These are phyloP conservation scores for Rehmannia glutinosa DNA, from an alignment of 257 asterid genomes.

Conservation along the genomic window DNA sequence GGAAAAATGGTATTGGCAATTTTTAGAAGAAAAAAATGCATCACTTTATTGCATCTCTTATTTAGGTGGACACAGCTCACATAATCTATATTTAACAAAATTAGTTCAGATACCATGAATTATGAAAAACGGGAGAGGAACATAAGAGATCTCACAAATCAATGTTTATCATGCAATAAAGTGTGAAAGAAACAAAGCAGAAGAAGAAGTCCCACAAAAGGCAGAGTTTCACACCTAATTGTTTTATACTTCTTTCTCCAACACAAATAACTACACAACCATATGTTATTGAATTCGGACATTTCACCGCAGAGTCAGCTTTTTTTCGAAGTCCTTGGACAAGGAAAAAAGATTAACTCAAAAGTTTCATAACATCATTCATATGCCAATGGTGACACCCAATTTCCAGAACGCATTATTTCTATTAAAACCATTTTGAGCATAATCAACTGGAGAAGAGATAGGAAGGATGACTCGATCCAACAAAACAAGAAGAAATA, in stretches of 20 bases:
- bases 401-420: background rate
- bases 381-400: background rate
- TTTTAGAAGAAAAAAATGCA: background rate
- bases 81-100: background rate
- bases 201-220: too few species aligned
- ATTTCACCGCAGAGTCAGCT: background rate
- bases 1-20: constrained; percentile 1
- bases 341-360: too few species aligned
- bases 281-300: background rate
- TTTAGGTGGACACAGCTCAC: background rate
- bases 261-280: background rate
- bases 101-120: background rate
- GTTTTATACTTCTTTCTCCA: background rate
- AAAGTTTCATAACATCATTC: background rate
- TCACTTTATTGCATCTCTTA: background rate
- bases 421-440: background rate
- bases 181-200: too few species aligned
- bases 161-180: background rate
- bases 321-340: background rate
- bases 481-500: constrained; percentile 13
- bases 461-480: too few species aligned
- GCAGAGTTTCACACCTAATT: too few species aligned
- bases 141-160: background rate
- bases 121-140: background rate
- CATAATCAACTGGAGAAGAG: background rate